phyloP scores from a whole-genome alignment of 176 grass and related monocot genomes.

The Lolium multiflorum region DNA sequence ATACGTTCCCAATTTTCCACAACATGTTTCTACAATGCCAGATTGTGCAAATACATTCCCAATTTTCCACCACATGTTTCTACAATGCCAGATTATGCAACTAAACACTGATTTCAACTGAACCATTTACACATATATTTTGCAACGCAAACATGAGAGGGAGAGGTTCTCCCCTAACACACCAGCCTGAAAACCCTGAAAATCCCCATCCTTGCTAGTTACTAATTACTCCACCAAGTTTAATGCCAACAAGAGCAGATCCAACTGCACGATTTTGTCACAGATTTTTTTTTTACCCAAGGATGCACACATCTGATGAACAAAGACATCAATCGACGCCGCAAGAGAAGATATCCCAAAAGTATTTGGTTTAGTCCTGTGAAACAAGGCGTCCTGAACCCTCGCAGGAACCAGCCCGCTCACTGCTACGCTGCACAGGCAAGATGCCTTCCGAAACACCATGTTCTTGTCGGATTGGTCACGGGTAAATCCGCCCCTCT shows the following conservation, averaged over 20 bases:
- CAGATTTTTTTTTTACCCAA: too few species aligned
- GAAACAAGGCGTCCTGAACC: background rate
- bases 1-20: background rate
- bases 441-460: background rate
- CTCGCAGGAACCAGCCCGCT: too few species aligned
- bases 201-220: background rate
- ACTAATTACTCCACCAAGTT: background rate
- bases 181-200: background rate
- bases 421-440: too few species aligned
- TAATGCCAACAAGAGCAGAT: background rate
- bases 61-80: background rate
- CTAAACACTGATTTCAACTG: too few species aligned
- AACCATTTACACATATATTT: background rate
- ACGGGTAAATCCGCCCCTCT: background rate
- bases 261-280: background rate
- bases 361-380: background rate
- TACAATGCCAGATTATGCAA: conserved; percentile 5
- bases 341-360: background rate
- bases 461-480: background rate
- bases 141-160: background rate
- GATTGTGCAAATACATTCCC: background rate
- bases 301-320: background rate
- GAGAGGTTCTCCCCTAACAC: background rate
- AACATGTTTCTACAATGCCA: background rate
- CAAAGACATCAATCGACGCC: background rate